Base-by-base conservation (phyloP, 495 filamentous ascomycete species). In the Penicillium coprophilum region DNA sequence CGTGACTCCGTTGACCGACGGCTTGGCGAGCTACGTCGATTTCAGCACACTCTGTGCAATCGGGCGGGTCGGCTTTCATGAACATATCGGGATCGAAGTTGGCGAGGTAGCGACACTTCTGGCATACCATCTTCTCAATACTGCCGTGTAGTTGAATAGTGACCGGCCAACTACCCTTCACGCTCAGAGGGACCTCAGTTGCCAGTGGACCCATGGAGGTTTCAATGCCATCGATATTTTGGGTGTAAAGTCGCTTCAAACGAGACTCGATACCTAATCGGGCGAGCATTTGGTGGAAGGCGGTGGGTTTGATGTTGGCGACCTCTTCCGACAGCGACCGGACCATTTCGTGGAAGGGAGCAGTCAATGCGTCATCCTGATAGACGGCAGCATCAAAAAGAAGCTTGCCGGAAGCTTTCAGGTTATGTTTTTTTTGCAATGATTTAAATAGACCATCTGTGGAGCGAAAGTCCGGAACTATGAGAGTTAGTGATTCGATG, bases 301-400 rank as follows among this genome's bases (percentile, higher is more conserved):
- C 78, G 24, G 94, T 97, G 13, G 94, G 92, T 50, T 86, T 73
- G 32, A 92, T 91, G 44, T 83, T 80, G 57, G 83, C 80, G 12
- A 87, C 89, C 68, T 90, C 75, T 40, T 87, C 75, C 30, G 91
- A 91, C 54, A 97, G 81, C 64, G 87, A 84, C 63, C 92, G 89
- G 54, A 98, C 91, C 92, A 98, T 96, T 66, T 87, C 85, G 71
- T 97, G 95, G 77, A 98, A 98, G 4, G 87, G 88, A 7, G 84
- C 85, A 12, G 92, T 97, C 32, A 92, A 85, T 9, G 81, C 80
- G 64, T 96, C 89, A 75, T 93, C 87, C 64, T 89, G 89, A 74
- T 97, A 98, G 56, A 98, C 94, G 3, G 93, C 95, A 46, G 94
- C 94, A 77, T 98, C 94, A 62, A 98, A 97, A 2, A 98, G 81